Evolutionary conservation across 208 protist species (phyloP).

Genomic region (Leishmania arabica): DNA sequence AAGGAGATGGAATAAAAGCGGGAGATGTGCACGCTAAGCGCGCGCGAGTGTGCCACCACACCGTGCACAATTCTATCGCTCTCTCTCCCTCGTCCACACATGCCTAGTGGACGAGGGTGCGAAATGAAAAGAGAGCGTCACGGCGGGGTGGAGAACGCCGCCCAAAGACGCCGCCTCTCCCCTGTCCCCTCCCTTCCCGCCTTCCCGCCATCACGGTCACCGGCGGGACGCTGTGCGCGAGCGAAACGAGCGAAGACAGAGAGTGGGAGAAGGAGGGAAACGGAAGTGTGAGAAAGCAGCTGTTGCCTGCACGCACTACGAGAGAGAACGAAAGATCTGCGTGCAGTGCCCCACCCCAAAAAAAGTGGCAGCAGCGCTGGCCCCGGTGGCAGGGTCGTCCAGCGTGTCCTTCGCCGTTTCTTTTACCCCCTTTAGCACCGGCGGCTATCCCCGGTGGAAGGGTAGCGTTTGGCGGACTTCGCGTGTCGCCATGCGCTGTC

Average conservation of each 20-base stretch:
- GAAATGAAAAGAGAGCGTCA: neutral
- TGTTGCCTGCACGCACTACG: no score
- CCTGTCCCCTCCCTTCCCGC: no score
- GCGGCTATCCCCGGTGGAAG: neutral
- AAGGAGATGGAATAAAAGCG: neutral
- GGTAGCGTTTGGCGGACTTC: neutral
- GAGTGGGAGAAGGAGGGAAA: neutral
- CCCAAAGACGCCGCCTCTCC: neutral
- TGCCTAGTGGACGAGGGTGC: neutral
- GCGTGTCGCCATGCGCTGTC: neutral
- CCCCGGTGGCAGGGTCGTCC: neutral
- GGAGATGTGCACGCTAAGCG: neutral
- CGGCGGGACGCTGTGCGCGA: neutral
- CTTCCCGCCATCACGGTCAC: neutral
- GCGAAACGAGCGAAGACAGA: neutral
- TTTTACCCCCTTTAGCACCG: neutral
- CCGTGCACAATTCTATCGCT: neutral
- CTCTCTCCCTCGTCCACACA: neutral
- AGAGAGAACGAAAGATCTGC: neutral
- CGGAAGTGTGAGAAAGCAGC: neutral
- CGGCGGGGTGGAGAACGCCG: no score
- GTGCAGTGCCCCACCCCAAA: neutral
- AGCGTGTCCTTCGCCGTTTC: neutral
- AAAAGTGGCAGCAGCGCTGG: neutral
- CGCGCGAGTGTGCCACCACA: neutral